Percentiles rank a stretch among this genome's conserved stretches.
These are phyloP conservation scores for Globisporangium irregulare DNA, from an alignment of 352 stramenopile genomes.

Conservation along the genomic window DNA sequence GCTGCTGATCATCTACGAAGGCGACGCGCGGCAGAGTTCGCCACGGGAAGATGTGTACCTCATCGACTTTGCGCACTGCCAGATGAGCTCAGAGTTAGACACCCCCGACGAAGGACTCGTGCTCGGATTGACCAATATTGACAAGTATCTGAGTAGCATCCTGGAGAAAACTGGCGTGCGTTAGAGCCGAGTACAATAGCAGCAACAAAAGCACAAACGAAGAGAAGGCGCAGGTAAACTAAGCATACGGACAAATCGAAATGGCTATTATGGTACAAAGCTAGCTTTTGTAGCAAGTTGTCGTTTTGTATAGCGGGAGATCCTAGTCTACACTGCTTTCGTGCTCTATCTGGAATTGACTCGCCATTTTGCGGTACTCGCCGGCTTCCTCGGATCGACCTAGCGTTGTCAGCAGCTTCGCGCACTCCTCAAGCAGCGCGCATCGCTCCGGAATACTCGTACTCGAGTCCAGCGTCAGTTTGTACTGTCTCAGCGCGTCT, in stretches of 20 bases:
- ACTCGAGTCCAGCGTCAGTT: conserved; percentile 45
- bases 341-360: conserved; percentile 31
- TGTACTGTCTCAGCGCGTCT: conserved; percentile 68
- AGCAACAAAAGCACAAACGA: background rate
- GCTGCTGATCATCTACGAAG: conserved; percentile 75
- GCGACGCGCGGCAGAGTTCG: conserved; percentile 31
- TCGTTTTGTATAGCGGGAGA: background rate
- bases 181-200: background rate
- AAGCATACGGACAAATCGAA: background rate
- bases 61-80: conserved; percentile 80
- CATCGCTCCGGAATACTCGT: conserved; percentile 38
- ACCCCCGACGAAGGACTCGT: conserved; percentile 63
- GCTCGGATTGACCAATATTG: conserved; percentile 65
- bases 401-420: conserved; percentile 61
- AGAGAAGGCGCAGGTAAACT: background rate
- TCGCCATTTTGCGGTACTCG: conserved; percentile 64
- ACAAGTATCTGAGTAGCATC: conserved; percentile 38
- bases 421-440: conserved; percentile 58
- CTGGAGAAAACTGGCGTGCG: conserved; percentile 12
- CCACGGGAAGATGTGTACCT: conserved; percentile 49
- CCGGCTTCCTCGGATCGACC: conserved; percentile 62
- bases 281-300: background rate
- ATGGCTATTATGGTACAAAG: conserved; percentile 14
- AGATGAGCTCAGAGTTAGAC: conserved; percentile 52
- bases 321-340: conserved; percentile 3